Percentiles rank a stretch among this genome's conserved stretches.
These are phyloP conservation scores for Abortiporus biennis DNA, from an alignment of 1,284 basidiomycete genomes.

Conservation along the genomic window DNA sequence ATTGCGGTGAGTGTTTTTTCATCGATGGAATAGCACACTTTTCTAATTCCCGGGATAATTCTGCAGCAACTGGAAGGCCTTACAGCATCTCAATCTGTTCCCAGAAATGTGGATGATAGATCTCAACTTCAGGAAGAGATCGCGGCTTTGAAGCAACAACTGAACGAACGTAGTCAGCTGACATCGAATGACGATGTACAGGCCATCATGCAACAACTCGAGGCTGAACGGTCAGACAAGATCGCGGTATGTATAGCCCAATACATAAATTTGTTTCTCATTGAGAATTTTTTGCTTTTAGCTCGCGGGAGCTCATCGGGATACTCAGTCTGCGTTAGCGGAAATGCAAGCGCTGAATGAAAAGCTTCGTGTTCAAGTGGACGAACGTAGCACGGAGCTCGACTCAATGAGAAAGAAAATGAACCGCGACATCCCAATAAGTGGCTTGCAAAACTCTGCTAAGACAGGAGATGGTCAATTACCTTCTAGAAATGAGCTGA, in stretches of 20 bases:
- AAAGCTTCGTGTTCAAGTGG: slow-evolving; percentile 37
- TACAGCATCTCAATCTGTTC: slow-evolving; percentile 21
- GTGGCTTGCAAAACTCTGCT: slow-evolving; percentile 27
- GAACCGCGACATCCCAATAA: slow-evolving; percentile 48
- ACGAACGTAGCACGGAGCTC: slow-evolving; percentile 44
- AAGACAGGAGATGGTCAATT: slow-evolving; percentile 21
- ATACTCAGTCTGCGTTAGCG: too few species aligned
- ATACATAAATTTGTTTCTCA: neutral
- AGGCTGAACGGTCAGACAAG: slow-evolving; percentile 27
- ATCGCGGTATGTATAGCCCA: slow-evolving; percentile 28
- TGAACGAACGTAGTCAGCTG: slow-evolving; percentile 12
- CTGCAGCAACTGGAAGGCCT: slow-evolving; percentile 49
- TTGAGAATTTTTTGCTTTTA: neutral
- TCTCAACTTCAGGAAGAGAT: slow-evolving; percentile 47
- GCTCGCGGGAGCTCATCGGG: too few species aligned
- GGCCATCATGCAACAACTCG: slow-evolving; percentile 17
- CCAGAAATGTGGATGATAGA: slow-evolving; percentile 34
- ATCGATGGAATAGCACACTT: slow-evolving; percentile 2
- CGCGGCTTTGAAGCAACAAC: slow-evolving; percentile 35
- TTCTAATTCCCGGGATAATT: neutral
- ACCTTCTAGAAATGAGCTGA: slow-evolving; percentile 46
- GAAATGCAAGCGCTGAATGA: slow-evolving; percentile 20
- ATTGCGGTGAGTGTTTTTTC: slow-evolving; percentile 53
- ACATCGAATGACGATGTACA: slow-evolving; percentile 9
- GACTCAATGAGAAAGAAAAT: slow-evolving; percentile 50